phyloP scores from a whole-genome alignment of 1,284 basidiomycete genomes.

The Ceratobasidium sp. region DNA sequence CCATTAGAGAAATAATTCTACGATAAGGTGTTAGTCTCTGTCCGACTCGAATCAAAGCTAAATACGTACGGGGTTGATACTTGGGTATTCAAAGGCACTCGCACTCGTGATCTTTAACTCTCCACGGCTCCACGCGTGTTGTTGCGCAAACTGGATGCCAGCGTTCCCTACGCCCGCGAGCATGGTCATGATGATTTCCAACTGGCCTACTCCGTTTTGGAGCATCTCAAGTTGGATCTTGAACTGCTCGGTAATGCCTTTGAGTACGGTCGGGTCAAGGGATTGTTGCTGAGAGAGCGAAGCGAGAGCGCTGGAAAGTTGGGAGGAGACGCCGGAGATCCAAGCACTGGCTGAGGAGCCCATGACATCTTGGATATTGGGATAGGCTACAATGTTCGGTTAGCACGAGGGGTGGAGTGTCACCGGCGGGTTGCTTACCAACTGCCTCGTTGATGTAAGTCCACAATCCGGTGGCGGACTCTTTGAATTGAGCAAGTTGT shows the following conservation, averaged over 20 bases:
- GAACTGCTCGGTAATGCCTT: conserved; percentile 28
- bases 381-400: conserved; percentile 2
- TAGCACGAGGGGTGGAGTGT: not conserved
- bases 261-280: conserved; percentile 14
- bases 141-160: conserved; percentile 49
- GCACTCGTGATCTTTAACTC: conserved; percentile 13
- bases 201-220: conserved; percentile 43
- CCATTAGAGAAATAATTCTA: conserved; percentile 32
- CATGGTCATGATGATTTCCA: conserved; percentile 45
- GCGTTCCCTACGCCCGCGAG: conserved; percentile 41
- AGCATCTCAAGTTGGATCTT: conserved; percentile 24
- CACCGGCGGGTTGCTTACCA: conserved; percentile 36
- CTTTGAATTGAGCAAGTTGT: conserved; percentile 44
- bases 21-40: not conserved
- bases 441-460: conserved; percentile 53
- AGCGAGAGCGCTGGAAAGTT: conserved; percentile 4
- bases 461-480: conserved; percentile 46
- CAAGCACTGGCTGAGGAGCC: conserved; percentile 4
- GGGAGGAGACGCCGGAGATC: conserved; percentile 20
- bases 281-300: conserved; percentile 16
- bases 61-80: conserved; percentile 29
- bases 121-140: conserved; percentile 48
- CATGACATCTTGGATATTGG: conserved; percentile 29
- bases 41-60: conserved; percentile 46
- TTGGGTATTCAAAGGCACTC: not conserved